Base-by-base conservation (phyloP, 1,139 yeast genomes). In the Suhomyces anneliseae region DNA sequence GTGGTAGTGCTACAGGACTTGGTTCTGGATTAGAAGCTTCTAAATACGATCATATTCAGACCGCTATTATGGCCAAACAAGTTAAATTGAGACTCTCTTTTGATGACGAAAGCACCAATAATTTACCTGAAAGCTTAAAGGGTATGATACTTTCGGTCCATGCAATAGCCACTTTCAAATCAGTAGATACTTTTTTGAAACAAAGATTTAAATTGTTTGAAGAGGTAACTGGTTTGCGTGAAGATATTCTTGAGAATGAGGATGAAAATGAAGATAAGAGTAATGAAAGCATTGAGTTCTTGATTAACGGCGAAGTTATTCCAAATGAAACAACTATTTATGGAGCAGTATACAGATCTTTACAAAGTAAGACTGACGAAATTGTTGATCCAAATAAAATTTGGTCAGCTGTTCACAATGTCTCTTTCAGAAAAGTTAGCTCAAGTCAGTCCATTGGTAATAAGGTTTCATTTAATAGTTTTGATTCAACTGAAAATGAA, bases 81-180 rank as follows among this genome's bases (percentile, higher is more conserved):
- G 70, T 90, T 38, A 82, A 82, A 51, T 58, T 90, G 10, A 79
- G 76, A 51, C 70, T 90, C 15, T 58, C 54, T 8, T 63, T 62
- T 2, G 64, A 64, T n/a, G 69, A 62, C 8, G 62, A 54, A 6
- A 67, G 61, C 3, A 59, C 59, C 26, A 42, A 37, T n/a, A 53
- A 53, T 31, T 48, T 68, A 1, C 72, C 77, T 1, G 58, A 64
- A 1, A 61, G 59, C 7, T 58, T 72, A 54, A 70, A 70, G 35
- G 70, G 71, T 34, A 60, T 85, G 58, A 67, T 82, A 33, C 68
- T 90, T 15, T 78, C 92, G 14, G 87, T 88, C n/a, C 97, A 90
- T 62, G 96, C 96, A 0, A 85, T 90, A 56, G 96, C 97, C 0
- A 87, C 97, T 0, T 85, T 90, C 60, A 80, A 78, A 49, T 81